Evolutionary conservation across 371 early-diverging fungal genomes (phyloP), one percentile per base, ranked within the genome.

Genomic region (Lichtheimia corymbifera): DNA sequence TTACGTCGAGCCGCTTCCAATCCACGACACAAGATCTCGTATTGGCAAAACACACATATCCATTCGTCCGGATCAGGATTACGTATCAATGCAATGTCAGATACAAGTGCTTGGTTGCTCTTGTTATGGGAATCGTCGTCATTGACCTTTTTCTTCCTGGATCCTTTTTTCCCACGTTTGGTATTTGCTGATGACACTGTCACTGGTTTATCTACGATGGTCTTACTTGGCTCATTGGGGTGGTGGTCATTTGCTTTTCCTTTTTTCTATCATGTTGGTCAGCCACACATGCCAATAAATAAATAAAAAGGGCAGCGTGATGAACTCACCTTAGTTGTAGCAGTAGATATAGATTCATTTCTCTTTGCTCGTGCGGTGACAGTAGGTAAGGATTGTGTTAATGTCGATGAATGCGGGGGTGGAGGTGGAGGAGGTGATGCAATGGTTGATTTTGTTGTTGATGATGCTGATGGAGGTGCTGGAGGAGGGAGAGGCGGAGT

Each of bases 11-110:
- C 64, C 0, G 59, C 63, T 35, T 64, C 64, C 14, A 69, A 51
- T 3, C 75, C 79, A 62, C 57, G 35, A 25, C 70, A 65, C 4
- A 78, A 59, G 5, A 78, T 70, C 56, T 74, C 73, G 27, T 71
- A 78, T 49, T 78, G 75, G 54, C 79, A 78, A 57, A 78, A 78
- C 27, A 74, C 59, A 52, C 79, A 78, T 9, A 74, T 73, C 79
- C 79, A 78, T 42, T 78, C 79, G 49, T 75, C 75, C 4, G 74
- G 64, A 30, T 68, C 63, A 17, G 70, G 60, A 50, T 65, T 70
- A 59, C 59, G 59, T 62, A 71, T 24, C 65, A 55, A n/a, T 5
- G 63, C 42, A 15, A 57, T 17, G 17, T 63, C 63, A 3, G 63
- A 63, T 11, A 20, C 44, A 45, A n/a, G 20, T 18, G 51, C 35